These are phyloP conservation scores for Cocos nucifera DNA, from an alignment of 176 grass and related monocot species.

Conservation along the genomic window DNA sequence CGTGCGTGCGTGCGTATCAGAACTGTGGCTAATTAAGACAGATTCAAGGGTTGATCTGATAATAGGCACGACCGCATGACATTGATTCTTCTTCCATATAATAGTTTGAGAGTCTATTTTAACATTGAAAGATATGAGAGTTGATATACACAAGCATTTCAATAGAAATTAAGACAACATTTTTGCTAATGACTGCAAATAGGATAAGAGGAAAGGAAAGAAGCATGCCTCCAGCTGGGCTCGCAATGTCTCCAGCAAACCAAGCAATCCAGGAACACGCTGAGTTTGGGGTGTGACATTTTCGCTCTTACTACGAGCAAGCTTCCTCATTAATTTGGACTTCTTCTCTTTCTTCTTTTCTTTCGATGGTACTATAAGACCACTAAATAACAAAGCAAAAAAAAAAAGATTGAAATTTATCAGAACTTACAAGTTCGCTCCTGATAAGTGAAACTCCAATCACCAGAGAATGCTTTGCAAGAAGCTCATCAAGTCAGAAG, in stretches of 20 bases:
- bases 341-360: slow-evolving; percentile 96
- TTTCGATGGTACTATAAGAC: slow-evolving; percentile 87
- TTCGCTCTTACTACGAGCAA: slow-evolving; percentile 87
- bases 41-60: no score
- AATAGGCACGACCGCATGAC: no score
- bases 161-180: no score
- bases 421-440: neutral
- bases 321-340: slow-evolving; percentile 79
- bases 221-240: slow-evolving; percentile 80
- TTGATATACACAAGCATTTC: no score
- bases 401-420: neutral
- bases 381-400: slow-evolving; percentile 38
- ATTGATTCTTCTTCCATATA: no score
- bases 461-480: no score
- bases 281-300: slow-evolving; percentile 39
- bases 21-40: no score
- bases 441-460: no score
- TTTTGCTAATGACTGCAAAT: neutral
- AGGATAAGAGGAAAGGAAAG: slow-evolving; percentile 21
- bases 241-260: slow-evolving; percentile 85
- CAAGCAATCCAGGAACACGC: slow-evolving; percentile 74
- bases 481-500: neutral
- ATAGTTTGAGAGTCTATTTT: no score
- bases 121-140: no score
- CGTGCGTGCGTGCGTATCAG: no score